These are phyloP conservation scores for Aspergillus awamori DNA, from an alignment of 2,329 filamentous ascomycete genomes.

Conservation along the genomic window DNA sequence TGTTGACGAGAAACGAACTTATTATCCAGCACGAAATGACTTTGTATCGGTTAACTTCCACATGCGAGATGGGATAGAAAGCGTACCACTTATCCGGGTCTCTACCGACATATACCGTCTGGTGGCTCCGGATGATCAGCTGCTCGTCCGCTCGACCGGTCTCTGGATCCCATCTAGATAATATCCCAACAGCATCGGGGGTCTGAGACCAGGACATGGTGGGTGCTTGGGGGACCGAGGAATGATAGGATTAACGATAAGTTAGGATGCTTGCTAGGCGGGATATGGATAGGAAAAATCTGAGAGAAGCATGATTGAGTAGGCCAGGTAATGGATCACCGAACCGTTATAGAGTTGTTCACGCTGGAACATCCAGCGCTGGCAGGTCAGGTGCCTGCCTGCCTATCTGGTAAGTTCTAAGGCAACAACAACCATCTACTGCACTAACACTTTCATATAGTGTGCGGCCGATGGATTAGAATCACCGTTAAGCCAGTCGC, in stretches of 20 bases:
- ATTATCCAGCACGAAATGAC: slow-evolving; percentile 40
- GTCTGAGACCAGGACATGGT: not conserved
- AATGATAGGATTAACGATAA: not conserved
- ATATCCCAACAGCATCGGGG: slow-evolving; percentile 23
- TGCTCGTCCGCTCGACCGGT: slow-evolving; percentile 17
- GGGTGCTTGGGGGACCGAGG: not conserved
- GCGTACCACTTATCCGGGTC: slow-evolving; percentile 34
- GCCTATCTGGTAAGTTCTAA: not conserved
- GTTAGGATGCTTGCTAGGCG: not conserved
- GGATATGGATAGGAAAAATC: not conserved
- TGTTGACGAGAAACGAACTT: slow-evolving; percentile 45
- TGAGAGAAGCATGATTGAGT: not conserved
- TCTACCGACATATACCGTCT: slow-evolving; percentile 43
- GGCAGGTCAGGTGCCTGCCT: not conserved
- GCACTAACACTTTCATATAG: too few species aligned
- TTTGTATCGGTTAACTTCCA: slow-evolving; percentile 23
- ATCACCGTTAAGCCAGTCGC: too few species aligned
- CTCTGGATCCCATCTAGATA: slow-evolving; percentile 27
- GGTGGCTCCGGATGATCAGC: slow-evolving; percentile 31
- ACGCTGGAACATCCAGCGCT: not conserved
- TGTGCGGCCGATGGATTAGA: too few species aligned
- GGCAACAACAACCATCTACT: not conserved
- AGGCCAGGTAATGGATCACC: not conserved
- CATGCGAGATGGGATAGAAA: not conserved
- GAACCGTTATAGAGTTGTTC: not conserved